Percentiles rank a stretch among this genome's conserved stretches.
phyloP scores from a whole-genome alignment of 2,329 filamentous ascomycete genomes.

The Ceratocystiopsis sp. region DNA sequence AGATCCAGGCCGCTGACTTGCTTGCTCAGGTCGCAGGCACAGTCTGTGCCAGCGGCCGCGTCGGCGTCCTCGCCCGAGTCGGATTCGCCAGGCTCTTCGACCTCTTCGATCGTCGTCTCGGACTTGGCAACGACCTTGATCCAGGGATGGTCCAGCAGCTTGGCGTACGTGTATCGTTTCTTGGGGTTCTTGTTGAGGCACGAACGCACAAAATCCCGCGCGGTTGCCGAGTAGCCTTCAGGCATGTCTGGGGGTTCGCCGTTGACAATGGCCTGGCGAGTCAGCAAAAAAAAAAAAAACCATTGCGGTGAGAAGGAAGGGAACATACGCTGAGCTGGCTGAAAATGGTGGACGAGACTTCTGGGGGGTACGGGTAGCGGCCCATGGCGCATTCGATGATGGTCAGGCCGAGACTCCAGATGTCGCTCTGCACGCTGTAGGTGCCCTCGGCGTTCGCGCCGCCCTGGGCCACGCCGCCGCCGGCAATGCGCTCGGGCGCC shows the following conservation, averaged over 20 bases:
- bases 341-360: constrained; percentile 97
- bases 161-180: constrained; percentile 82
- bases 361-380: constrained; percentile 87
- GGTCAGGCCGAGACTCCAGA: constrained; percentile 88
- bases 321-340: constrained; percentile 80
- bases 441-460: constrained; percentile 58
- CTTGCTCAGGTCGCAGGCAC: constrained; percentile 17
- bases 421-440: constrained; percentile 94
- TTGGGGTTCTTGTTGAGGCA: constrained; percentile 89
- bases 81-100: constrained; percentile 18
- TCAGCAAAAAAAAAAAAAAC: neutral
- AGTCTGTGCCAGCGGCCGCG: constrained; percentile 9
- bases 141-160: constrained; percentile 83
- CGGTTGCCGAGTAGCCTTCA: constrained; percentile 59
- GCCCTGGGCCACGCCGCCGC: constrained; percentile 63
- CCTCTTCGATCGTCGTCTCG: constrained; percentile 19
- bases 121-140: constrained; percentile 28
- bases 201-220: constrained; percentile 71
- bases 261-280: constrained; percentile 75
- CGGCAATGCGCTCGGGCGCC: constrained; percentile 90
- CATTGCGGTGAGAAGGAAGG: neutral
- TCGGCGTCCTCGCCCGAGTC: constrained; percentile 17
- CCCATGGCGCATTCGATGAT: constrained; percentile 95
- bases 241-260: constrained; percentile 88
- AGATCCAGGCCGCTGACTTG: constrained; percentile 18